Conservation (phyloP, 371 early-diverging fungal species). For the Phascolomyces articulosus region DNA sequence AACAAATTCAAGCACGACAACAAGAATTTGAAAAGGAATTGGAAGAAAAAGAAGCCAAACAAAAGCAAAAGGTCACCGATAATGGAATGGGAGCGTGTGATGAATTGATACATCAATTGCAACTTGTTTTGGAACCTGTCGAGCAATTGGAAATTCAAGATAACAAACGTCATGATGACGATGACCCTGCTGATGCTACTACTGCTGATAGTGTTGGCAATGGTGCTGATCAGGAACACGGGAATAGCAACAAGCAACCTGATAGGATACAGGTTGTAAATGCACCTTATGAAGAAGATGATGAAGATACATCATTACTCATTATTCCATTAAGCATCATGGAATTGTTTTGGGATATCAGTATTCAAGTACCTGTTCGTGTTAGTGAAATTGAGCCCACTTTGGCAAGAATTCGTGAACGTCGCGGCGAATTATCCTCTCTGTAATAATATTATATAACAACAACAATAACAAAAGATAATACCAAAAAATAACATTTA, state of each 20-base stretch:
- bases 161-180: neutral
- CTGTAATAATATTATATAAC: neutral
- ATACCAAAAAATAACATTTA: no score
- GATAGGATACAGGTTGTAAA: conserved; percentile 14
- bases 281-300: conserved; percentile 7
- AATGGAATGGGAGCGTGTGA: conserved; percentile 4
- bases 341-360: conserved; percentile 22
- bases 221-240: no score
- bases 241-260: conserved; percentile 2
- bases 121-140: neutral
- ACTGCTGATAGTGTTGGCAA: no score
- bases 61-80: conserved; percentile 7
- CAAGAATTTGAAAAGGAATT: conserved; percentile 15
- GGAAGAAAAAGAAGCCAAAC: conserved; percentile 9
- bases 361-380: conserved; percentile 13
- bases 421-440: conserved; percentile 5
- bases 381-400: conserved; percentile 16
- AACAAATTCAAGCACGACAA: conserved; percentile 18
- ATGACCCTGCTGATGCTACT: neutral
- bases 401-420: conserved; percentile 3
- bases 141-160: neutral
- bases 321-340: conserved; percentile 16
- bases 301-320: conserved; percentile 16
- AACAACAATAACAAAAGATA: neutral
- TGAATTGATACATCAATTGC: neutral